These are phyloP conservation scores for Aspergillus diversus DNA, from an alignment of 495 filamentous ascomycete genomes.

Conservation along the genomic window DNA sequence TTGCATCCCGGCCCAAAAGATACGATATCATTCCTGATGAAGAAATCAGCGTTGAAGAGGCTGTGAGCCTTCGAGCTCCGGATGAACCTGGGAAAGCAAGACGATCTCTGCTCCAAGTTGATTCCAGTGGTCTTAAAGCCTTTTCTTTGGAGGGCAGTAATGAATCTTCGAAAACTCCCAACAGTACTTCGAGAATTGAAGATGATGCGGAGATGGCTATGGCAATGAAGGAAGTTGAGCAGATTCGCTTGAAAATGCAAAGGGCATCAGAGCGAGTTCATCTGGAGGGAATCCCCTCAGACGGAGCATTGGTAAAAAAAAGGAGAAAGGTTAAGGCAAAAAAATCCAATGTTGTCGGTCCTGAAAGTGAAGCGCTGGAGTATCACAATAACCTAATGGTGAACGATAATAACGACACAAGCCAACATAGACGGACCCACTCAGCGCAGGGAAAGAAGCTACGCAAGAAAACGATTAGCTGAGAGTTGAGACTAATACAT, in stretches of 20 bases:
- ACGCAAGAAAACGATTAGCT: neutral
- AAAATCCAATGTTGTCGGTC: conserved; percentile 9
- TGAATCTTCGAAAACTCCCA: conserved; percentile 10
- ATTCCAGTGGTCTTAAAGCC: conserved; percentile 74
- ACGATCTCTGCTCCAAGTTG: conserved; percentile 73
- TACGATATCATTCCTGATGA: conserved; percentile 68
- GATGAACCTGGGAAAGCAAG: conserved; percentile 45
- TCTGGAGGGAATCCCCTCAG: conserved; percentile 67
- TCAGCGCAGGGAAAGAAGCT: neutral
- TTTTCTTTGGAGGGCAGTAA: conserved; percentile 57
- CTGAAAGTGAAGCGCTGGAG: neutral
- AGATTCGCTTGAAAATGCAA: conserved; percentile 87
- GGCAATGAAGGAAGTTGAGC: conserved; percentile 85
- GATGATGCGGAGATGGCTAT: conserved; percentile 83
- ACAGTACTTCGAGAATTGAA: conserved; percentile 40
- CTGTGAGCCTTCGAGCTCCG: conserved; percentile 34
- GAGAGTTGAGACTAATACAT: neutral
- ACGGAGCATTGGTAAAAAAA: conserved; percentile 76
- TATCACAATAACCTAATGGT: neutral
- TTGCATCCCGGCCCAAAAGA: conserved; percentile 42
- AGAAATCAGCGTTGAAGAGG: conserved; percentile 35
- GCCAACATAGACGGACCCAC: neutral
- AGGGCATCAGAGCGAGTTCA: conserved; percentile 81
- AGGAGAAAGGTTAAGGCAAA: conserved; percentile 73
- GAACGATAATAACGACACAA: neutral